These are phyloP conservation scores for Backusella parvicylindrica DNA, from an alignment of 192 early-diverging fungal species.

Conservation along the genomic window DNA sequence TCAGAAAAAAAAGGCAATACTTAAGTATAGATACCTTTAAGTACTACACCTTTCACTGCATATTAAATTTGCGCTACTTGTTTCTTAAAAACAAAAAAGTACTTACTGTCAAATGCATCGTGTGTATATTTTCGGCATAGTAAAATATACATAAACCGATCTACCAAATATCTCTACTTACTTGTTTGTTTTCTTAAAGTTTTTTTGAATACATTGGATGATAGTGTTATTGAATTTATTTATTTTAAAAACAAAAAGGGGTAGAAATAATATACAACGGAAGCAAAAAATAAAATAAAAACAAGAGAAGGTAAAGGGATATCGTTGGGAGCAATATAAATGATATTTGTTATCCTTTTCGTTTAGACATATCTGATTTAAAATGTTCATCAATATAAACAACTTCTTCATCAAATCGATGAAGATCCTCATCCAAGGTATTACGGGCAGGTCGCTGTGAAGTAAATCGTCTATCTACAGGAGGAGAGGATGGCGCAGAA, in stretches of 20 bases:
- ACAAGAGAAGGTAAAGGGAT: not conserved
- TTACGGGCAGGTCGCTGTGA: not conserved
- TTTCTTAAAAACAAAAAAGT: too few species aligned
- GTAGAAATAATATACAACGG: not conserved
- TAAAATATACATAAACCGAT: too few species aligned
- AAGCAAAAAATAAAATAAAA: not conserved
- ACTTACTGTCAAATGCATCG: too few species aligned
- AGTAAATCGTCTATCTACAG: not conserved
- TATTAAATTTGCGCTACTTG: too few species aligned
- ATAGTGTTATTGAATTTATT: not conserved
- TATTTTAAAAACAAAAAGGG: not conserved
- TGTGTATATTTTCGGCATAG: too few species aligned
- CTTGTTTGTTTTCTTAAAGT: not conserved
- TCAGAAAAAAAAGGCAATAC: too few species aligned
- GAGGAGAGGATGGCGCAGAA: not conserved
- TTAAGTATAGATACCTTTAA: too few species aligned
- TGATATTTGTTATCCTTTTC: not conserved
- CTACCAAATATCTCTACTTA: not conserved
- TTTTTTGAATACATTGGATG: not conserved
- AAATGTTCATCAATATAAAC: not conserved
- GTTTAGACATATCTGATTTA: not conserved
- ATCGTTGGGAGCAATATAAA: not conserved
- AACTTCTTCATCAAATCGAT: not conserved
- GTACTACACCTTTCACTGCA: too few species aligned
- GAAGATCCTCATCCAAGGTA: not conserved